These are phyloP conservation scores for Metarhizium humberi DNA, from an alignment of 2,329 filamentous ascomycete genomes.

Conservation along the genomic window DNA sequence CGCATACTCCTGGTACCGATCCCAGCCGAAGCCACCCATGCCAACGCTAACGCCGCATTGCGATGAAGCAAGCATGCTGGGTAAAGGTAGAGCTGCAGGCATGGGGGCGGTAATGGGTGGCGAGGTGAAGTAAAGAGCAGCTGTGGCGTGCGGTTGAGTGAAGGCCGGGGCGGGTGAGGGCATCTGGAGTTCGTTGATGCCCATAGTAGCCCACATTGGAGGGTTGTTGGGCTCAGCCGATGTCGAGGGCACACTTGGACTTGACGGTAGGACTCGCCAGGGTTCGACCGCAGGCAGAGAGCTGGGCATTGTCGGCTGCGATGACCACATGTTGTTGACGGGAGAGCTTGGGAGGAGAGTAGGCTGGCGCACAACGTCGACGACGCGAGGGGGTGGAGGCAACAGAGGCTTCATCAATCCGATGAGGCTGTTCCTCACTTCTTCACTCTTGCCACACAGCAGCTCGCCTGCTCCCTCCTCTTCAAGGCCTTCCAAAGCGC, in stretches of 20 bases:
- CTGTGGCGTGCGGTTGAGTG: slow-evolving; percentile 62
- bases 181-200: slow-evolving; percentile 63
- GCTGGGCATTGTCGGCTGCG: slow-evolving; percentile 56
- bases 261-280: slow-evolving; percentile 88
- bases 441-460: slow-evolving; percentile 81
- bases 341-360: slow-evolving; percentile 79
- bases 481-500: slow-evolving; percentile 88
- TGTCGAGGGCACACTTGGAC: slow-evolving; percentile 64
- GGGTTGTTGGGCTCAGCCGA: slow-evolving; percentile 60
- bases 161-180: slow-evolving; percentile 73
- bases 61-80: slow-evolving; percentile 68
- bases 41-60: slow-evolving; percentile 75
- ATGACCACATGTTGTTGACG: slow-evolving; percentile 71
- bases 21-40: slow-evolving; percentile 72
- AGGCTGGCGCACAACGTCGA: slow-evolving; percentile 81
- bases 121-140: slow-evolving; percentile 70
- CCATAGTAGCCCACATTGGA: slow-evolving; percentile 72
- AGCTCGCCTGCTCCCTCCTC: slow-evolving; percentile 94
- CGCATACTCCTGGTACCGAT: slow-evolving; percentile 74
- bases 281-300: slow-evolving; percentile 66
- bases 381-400: slow-evolving; percentile 75
- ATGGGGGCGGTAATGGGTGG: slow-evolving; percentile 67
- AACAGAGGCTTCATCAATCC: slow-evolving; percentile 80
- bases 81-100: slow-evolving; percentile 62
- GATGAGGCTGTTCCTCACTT: slow-evolving; percentile 82